Base-by-base conservation (phyloP, 1,284 basidiomycete species). In the Naganishia cerealis region DNA sequence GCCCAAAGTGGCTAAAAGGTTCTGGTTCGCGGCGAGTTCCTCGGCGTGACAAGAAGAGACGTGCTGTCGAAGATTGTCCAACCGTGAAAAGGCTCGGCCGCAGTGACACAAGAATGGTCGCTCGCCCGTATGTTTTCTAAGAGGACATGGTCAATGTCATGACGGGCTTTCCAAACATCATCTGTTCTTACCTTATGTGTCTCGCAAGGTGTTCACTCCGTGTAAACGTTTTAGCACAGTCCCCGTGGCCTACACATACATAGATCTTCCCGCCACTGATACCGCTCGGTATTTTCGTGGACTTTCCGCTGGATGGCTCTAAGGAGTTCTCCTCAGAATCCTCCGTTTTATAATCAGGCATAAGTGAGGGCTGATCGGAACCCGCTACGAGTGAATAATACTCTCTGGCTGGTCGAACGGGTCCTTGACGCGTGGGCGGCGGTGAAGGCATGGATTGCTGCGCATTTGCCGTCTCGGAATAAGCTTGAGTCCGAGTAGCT, bases 51-150 rank as follows among this genome's bases (percentile, higher is more conserved):
- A 93, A 3, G 94, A 96, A 82, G 94, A 90, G 0, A 94, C 91
- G 80, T 98, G 94, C 77, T 97, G 94, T 56, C 94, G 88, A 13
- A 98, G 86, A 78, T 98, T 98, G 83, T 98, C 94, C 76, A 97
- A 88, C 29, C 94, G 88, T 18, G 92, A 95, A 78, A 98, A 97
- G 70, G 94, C 89, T 79, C 96, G 95, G 36, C 88, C 87, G 82
- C 94, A 98, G 77, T 97, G 94, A 78, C 94, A 98, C 57, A 87
- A 87, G 81, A 97, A 97, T 5, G 94, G 94, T 7, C 93, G 87
- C 78, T 97, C 94, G 70, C 94, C 94, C 18, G 94, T 97, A 80
- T 97, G 94, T 85, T 97, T 97, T 73, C 94, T 95, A 81, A 57
- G 38, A 61, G 15, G 56, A 57, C 26, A 59, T 59, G 39, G 5